These are phyloP conservation scores for Chrysanthemum makinoi DNA, from an alignment of 129 eudicot genomes.

Conservation along the genomic window DNA sequence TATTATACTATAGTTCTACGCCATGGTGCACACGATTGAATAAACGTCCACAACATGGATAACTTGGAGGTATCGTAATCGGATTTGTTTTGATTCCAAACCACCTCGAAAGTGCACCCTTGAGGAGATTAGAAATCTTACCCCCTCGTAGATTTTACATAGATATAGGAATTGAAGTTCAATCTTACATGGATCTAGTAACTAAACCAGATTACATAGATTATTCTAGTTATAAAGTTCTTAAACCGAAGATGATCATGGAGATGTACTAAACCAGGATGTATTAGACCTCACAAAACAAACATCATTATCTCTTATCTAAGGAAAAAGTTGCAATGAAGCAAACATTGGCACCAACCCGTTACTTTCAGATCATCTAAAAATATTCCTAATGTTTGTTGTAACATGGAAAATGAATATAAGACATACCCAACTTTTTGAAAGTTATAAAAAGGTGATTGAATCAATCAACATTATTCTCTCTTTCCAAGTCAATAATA, in stretches of 20 bases:
- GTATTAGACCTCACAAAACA: conserved; percentile 21
- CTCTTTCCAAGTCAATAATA: conserved; percentile 27
- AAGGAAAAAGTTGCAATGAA: conserved; percentile 24
- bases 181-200: no score
- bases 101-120: no score
- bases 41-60: neutral
- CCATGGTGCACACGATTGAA: neutral
- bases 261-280: neutral
- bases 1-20: neutral
- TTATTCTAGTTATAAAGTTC: no score
- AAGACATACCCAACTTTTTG: conserved; percentile 28
- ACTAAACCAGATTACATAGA: no score
- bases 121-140: no score
- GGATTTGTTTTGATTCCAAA: no score
- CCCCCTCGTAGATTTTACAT: no score
- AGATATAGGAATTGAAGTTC: no score
- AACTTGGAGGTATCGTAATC: no score
- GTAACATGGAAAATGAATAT: conserved; percentile 26
- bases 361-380: conserved; percentile 22
- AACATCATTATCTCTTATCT: conserved; percentile 13
- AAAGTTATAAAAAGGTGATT: conserved; percentile 33
- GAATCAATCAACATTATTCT: conserved; percentile 26
- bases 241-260: neutral
- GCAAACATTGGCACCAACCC: conserved; percentile 26
- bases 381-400: conserved; percentile 31